Evolutionary conservation across 208 protist species (phyloP).

Genomic region (Leishmania martiniquensis): DNA sequence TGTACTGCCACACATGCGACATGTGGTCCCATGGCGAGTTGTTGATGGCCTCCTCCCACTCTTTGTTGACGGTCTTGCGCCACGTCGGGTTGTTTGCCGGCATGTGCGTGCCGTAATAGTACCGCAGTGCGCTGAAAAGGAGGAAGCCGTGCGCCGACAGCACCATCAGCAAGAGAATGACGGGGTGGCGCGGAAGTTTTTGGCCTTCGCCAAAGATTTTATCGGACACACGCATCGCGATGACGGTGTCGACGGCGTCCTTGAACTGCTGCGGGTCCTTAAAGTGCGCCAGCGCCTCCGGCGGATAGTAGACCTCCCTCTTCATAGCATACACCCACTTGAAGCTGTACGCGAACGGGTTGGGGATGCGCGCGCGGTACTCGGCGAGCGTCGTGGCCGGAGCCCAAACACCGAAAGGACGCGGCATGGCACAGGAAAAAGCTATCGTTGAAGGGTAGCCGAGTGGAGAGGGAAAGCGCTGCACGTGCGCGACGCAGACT

Average conservation of each 20-base stretch:
- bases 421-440: slow-evolving; percentile 56
- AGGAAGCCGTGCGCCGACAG: slow-evolving; percentile 49
- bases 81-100: slow-evolving; percentile 89
- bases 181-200: slow-evolving; percentile 66
- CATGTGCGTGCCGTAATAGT: slow-evolving; percentile 79
- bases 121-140: slow-evolving; percentile 51
- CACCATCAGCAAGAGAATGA: slow-evolving; percentile 45
- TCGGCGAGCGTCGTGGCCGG: slow-evolving; percentile 87
- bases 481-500: not conserved
- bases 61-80: slow-evolving; percentile 90
- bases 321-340: slow-evolving; percentile 45
- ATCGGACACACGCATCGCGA: slow-evolving; percentile 79
- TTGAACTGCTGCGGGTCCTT: slow-evolving; percentile 90
- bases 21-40: slow-evolving; percentile 92
- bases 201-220: slow-evolving; percentile 87
- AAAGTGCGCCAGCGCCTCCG: slow-evolving; percentile 85
- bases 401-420: slow-evolving; percentile 87
- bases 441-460: not conserved
- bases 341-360: slow-evolving; percentile 60
- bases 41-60: slow-evolving; percentile 93
- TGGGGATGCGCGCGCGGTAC: slow-evolving; percentile 78
- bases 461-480: not conserved
- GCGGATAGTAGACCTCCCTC: slow-evolving; percentile 83
- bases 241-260: slow-evolving; percentile 80
- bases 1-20: slow-evolving; percentile 92